Conservation (phyloP, 164 flowering plant genomes). For the Cinnamomum micranthum region DNA sequence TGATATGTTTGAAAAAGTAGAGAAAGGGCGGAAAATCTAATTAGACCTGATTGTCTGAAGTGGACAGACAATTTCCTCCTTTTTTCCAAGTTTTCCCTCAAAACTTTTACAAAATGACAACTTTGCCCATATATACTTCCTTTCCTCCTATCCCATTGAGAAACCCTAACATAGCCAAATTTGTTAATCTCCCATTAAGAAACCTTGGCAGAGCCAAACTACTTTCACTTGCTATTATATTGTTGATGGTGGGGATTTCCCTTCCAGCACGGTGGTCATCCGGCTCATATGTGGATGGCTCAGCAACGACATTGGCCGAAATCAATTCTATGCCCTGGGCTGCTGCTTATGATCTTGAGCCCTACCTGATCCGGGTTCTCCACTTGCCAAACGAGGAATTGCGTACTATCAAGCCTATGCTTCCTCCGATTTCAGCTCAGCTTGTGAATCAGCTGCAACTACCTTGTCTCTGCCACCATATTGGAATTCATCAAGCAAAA, state of each 20-base stretch:
- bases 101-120: too few species aligned
- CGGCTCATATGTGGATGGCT: constrained; percentile 37
- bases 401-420: constrained; percentile 28
- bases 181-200: too few species aligned
- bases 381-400: constrained; percentile 24
- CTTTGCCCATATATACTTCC: too few species aligned
- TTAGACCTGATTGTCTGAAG: too few species aligned
- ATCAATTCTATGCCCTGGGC: constrained; percentile 38
- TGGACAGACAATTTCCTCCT: too few species aligned
- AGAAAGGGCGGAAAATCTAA: too few species aligned
- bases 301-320: constrained; percentile 45
- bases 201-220: too few species aligned
- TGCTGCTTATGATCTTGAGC: constrained; percentile 47
- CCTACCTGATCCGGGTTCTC: constrained; percentile 55
- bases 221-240: constrained; percentile 21
- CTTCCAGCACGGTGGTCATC: constrained; percentile 37
- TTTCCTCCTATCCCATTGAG: too few species aligned
- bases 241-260: constrained; percentile 29
- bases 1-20: too few species aligned
- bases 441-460: constrained; percentile 26
- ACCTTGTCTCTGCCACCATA: constrained; percentile 24
- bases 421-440: constrained; percentile 28
- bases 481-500: constrained; percentile 23
- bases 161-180: too few species aligned
- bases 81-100: too few species aligned